Conservation (phyloP, 1,284 basidiomycete species). For the Mycena citricolor region DNA sequence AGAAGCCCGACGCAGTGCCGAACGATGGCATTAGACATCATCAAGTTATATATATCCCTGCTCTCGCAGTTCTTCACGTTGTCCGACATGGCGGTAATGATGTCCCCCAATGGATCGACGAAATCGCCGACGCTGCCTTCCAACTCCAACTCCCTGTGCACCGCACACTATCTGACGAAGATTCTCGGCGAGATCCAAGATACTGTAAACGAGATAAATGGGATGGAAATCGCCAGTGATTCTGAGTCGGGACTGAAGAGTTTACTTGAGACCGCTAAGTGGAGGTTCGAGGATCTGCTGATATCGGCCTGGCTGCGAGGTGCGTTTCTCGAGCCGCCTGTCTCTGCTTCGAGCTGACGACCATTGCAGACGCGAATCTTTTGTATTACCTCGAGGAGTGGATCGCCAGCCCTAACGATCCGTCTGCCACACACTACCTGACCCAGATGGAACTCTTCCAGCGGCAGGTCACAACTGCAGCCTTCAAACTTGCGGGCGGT, state of each 20-base stretch:
- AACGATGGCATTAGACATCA: conserved; percentile 88
- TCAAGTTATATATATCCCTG: conserved; percentile 84
- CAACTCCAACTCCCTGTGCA: conserved; percentile 80
- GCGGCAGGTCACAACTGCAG: conserved; percentile 73
- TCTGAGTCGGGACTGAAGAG: conserved; percentile 66
- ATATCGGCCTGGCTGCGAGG: conserved; percentile 83
- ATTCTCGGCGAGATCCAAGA: conserved; percentile 86
- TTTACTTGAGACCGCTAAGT: conserved; percentile 81
- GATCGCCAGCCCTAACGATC: conserved; percentile 59
- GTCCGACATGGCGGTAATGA: conserved; percentile 71
- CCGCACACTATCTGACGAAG: conserved; percentile 78
- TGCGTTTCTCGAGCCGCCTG: conserved; percentile 34
- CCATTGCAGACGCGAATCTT: conserved; percentile 72
- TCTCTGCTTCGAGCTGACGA: conserved; percentile 15
- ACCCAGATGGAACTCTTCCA: conserved; percentile 83
- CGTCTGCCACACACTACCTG: conserved; percentile 67
- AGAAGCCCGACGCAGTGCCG: conserved; percentile 84
- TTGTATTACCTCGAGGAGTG: conserved; percentile 90
- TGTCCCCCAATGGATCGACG: conserved; percentile 36
- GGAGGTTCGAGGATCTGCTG: conserved; percentile 87
- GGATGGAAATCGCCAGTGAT: conserved; percentile 81
- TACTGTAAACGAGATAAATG: conserved; percentile 77
- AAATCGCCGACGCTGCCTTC: conserved; percentile 63
- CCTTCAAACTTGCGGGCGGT: conserved; percentile 84
- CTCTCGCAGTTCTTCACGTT: conserved; percentile 90